Evolutionary conservation across 768 basidiomycete genomes (phyloP).

Genomic region (Amanita rubescens): DNA sequence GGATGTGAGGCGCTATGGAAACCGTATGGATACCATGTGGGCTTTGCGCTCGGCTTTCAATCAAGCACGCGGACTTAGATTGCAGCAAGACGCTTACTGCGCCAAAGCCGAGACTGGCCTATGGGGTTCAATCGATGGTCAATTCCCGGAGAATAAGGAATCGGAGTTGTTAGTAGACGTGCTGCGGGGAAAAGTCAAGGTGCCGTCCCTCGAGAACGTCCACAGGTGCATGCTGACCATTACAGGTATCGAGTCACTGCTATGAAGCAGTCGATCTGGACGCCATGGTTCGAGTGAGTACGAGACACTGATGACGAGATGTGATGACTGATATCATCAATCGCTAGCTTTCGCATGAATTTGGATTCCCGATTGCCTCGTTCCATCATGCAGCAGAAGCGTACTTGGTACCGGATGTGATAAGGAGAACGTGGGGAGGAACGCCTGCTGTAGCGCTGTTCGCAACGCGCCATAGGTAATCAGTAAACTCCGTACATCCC

Average conservation of each 20-base stretch:
- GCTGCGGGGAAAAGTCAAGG: conserved; percentile 82
- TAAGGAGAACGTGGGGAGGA: conserved; percentile 65
- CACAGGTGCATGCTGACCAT: not conserved
- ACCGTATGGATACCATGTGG: conserved; percentile 77
- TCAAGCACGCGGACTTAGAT: conserved; percentile 60
- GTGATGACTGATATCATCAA: not conserved
- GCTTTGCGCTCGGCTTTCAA: conserved; percentile 74
- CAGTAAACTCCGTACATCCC: not conserved
- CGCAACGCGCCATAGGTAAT: conserved; percentile 63
- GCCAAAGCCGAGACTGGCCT: conserved; percentile 44
- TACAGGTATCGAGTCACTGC: conserved; percentile 57
- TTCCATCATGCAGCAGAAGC: conserved; percentile 88
- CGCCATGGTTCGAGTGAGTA: conserved; percentile 48
- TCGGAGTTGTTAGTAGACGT: conserved; percentile 81
- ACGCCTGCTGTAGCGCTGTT: conserved; percentile 76
- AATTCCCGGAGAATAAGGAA: conserved; percentile 65
- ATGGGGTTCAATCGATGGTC: conserved; percentile 29
- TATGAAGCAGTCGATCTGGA: conserved; percentile 73
- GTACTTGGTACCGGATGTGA: conserved; percentile 76
- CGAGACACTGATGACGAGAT: not conserved
- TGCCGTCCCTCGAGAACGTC: not conserved
- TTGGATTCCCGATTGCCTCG: conserved; percentile 74
- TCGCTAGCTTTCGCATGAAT: conserved; percentile 76
- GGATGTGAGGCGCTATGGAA: conserved; percentile 38
- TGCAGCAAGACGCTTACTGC: conserved; percentile 68